Evolutionary conservation across 257 asterid genomes (phyloP).

Genomic region (Solanum medicagineum): DNA sequence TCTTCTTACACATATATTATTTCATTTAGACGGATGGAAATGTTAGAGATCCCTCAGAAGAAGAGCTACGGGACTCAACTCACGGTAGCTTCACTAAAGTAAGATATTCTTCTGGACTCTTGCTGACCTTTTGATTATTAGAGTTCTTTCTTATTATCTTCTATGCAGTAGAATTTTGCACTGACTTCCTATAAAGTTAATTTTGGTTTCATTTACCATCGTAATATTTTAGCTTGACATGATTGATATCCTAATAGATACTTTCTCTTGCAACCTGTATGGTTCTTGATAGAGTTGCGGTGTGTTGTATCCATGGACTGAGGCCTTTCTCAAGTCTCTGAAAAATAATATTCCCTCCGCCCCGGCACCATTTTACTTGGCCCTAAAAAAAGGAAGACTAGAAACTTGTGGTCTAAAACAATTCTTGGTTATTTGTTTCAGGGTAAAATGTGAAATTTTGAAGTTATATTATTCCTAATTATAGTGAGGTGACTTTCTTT

Average conservation of each 20-base stretch:
- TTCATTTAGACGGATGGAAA: slow-evolving; percentile 51
- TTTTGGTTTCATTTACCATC: neutral
- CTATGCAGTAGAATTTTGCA: neutral
- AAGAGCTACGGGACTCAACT: slow-evolving; percentile 22
- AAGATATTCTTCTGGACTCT: neutral
- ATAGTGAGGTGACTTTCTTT: no score
- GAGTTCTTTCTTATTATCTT: neutral
- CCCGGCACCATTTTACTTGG: no score
- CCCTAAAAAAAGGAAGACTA: no score
- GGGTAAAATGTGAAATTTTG: no score
- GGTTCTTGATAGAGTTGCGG: neutral
- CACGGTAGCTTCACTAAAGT: slow-evolving; percentile 72
- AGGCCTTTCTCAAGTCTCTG: neutral
- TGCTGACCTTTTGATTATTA: neutral
- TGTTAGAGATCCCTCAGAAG: slow-evolving; percentile 36
- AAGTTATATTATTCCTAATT: no score
- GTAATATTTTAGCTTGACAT: neutral
- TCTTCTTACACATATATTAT: neutral
- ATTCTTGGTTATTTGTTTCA: no score
- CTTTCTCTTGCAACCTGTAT: neutral
- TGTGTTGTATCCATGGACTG: neutral
- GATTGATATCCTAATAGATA: neutral
- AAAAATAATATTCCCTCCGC: neutral
- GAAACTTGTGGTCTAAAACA: no score
- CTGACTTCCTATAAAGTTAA: neutral